Conservation (phyloP, 2,329 filamentous ascomycete genomes). For the Pseudopithomyces chartarum region DNA sequence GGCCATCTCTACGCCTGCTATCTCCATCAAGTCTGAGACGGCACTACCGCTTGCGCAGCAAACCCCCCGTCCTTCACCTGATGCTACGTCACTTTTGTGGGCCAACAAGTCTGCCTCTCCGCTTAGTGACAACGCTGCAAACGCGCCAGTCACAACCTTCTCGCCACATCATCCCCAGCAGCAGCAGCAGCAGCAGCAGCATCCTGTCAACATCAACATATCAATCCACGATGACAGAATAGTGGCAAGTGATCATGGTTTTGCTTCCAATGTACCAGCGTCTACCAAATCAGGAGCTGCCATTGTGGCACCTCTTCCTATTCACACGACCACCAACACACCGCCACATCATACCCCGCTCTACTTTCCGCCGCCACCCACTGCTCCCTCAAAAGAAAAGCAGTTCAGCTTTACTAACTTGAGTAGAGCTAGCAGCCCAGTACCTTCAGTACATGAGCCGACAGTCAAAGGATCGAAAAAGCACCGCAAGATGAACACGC, state of each 20-base stretch:
- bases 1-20: conserved; percentile 1
- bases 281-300: neutral
- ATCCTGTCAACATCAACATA: conserved; percentile 38
- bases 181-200: conserved; percentile 21
- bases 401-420: conserved; percentile 31
- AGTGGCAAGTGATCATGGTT: conserved; percentile 16
- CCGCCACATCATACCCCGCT: conserved; percentile 21
- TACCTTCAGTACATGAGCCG: conserved; percentile 24
- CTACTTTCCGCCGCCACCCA: conserved; percentile 42
- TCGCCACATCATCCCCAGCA: conserved; percentile 36
- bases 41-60: conserved; percentile 12
- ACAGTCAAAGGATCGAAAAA: conserved; percentile 34
- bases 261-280: conserved; percentile 22
- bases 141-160: conserved; percentile 39
- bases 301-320: conserved; percentile 15
- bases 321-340: conserved; percentile 13
- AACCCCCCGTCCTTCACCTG: conserved; percentile 16
- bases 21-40: conserved; percentile 2
- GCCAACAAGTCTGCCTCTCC: conserved; percentile 40
- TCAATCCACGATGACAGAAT: conserved; percentile 35
- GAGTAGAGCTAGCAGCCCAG: conserved; percentile 27
- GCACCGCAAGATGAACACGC: conserved; percentile 36
- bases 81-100: conserved; percentile 26
- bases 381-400: conserved; percentile 26
- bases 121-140: conserved; percentile 30